These are phyloP conservation scores for Botrytis porri DNA, from an alignment of 2,329 filamentous ascomycete species.

Conservation along the genomic window DNA sequence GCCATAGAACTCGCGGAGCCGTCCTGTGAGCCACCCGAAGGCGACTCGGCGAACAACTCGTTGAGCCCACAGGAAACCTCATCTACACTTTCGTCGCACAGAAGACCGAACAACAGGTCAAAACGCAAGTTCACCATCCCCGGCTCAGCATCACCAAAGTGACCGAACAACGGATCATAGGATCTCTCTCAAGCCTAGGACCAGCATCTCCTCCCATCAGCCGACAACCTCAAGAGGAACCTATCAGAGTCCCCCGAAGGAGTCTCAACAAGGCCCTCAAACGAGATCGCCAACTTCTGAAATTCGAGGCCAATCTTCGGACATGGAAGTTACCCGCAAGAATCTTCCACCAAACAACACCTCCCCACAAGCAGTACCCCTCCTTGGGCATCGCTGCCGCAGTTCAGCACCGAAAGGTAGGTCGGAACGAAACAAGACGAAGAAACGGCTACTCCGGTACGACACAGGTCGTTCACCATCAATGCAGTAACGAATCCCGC, in stretches of 20 bases:
- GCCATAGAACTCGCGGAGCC: background rate
- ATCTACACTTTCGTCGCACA: background rate
- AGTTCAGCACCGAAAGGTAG: background rate
- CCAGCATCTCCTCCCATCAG: background rate
- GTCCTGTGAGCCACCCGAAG: background rate
- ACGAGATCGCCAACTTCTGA: background rate
- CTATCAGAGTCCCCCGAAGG: constrained; percentile 11
- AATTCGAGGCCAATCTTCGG: constrained; percentile 4
- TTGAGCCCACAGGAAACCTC: constrained; percentile 6
- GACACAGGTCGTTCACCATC: constrained; percentile 10
- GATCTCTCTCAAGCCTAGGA: constrained; percentile 6
- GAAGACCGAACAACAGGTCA: constrained; percentile 16
- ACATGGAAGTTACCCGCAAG: constrained; percentile 5
- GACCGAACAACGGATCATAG: constrained; percentile 15
- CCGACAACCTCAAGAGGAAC: background rate
- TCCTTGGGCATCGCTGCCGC: constrained; percentile 6
- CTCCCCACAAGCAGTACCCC: constrained; percentile 3
- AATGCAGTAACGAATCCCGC: constrained; percentile 14
- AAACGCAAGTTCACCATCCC: constrained; percentile 16
- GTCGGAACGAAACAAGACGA: constrained; percentile 14
- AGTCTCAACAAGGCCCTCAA: constrained; percentile 11
- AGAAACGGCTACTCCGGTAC: constrained; percentile 11
- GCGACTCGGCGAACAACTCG: background rate
- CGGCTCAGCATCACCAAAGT: constrained; percentile 15
- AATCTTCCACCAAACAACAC: constrained; percentile 10